phyloP scores from a whole-genome alignment of 208 protist species.

The Angomonas deanei region DNA sequence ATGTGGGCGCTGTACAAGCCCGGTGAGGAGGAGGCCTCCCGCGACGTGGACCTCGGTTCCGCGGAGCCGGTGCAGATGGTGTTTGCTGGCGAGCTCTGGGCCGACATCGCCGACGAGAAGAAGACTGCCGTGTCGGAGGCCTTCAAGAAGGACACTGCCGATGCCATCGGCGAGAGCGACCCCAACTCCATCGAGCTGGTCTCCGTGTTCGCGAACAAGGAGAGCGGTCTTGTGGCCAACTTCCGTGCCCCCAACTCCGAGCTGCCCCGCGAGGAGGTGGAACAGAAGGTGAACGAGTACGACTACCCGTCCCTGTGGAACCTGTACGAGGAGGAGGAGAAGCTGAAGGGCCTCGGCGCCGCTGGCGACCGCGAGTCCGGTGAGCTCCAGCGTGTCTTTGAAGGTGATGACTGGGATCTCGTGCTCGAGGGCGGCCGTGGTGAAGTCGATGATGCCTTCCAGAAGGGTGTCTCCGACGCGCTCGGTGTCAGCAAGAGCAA shows the following conservation, averaged over 20 bases:
- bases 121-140: conserved; percentile 10
- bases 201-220: conserved; percentile 5
- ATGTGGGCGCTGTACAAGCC: conserved; percentile 13
- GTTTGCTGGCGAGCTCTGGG: conserved; percentile 26
- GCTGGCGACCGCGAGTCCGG: conserved; percentile 22
- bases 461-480: conserved; percentile 22
- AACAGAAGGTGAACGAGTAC: conserved; percentile 11
- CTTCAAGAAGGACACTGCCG: conserved; percentile 21
- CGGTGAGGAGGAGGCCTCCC: neutral
- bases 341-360: neutral
- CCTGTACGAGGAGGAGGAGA: conserved; percentile 15
- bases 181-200: conserved; percentile 6
- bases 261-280: neutral
- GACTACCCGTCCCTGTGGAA: conserved; percentile 14
- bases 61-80: conserved; percentile 8
- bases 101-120: conserved; percentile 15
- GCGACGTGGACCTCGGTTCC: neutral
- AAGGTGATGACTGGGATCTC: conserved; percentile 29
- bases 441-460: conserved; percentile 38
- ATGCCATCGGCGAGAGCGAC: conserved; percentile 2
- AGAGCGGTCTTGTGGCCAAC: conserved; percentile 9
- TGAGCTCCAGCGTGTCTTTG: conserved; percentile 25
- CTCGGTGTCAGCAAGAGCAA: conserved; percentile 28
- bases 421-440: conserved; percentile 27
- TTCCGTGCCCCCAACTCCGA: conserved; percentile 1